Evolutionary conservation across 2,329 filamentous ascomycete species (phyloP), one percentile per base, ranked within the genome.

Genomic region (Chaetoscypha palmicola): DNA sequence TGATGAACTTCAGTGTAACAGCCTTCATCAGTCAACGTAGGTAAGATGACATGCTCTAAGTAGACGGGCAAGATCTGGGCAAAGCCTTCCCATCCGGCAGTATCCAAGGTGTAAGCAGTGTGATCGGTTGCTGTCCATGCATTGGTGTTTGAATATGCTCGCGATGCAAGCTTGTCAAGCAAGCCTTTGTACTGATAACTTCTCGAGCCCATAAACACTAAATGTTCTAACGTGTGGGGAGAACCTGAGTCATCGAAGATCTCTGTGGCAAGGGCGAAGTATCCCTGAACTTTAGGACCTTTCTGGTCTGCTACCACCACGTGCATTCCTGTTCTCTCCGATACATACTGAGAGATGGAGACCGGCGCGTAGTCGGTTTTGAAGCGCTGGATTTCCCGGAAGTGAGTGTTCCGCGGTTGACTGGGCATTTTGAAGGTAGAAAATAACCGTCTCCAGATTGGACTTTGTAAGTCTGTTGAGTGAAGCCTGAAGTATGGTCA

Each of bases 1-100:
- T 98, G 92, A 68, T 95, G 89, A 1, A 98, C 92, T 64, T 98
- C 92, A 2, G 92, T 98, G 53, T 91, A 83, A 62, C 94, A 96
- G 9, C 81, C 88, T 44, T 90, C 85, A 64, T 98, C 91, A 1
- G 90, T 97, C 48, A 98, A 72, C 5, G 88, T 95, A 0, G 92
- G 92, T 7, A 94, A 71, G 50, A 98, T 78, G 23, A 98, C 75
- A 67, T 98, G 92, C 64, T 98, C 94, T 1, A 98, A 75, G 56
- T 98, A 98, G 31, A 97, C 82, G 1, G 92, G 92, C 14, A 98
- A 69, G 44, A 97, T 94, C 63, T 94, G 87, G 1, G 90, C 83
- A 61, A 98, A 98, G 7, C 91, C 91, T 57, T 94, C 89, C 91
- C 92, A 98, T 2, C 92, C 92, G 19, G 92, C 92, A 9, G 89